These are phyloP conservation scores for Marchantia polymorpha DNA, from an alignment of 225 moss, liverwort and hornwort species.

Conservation along the genomic window DNA sequence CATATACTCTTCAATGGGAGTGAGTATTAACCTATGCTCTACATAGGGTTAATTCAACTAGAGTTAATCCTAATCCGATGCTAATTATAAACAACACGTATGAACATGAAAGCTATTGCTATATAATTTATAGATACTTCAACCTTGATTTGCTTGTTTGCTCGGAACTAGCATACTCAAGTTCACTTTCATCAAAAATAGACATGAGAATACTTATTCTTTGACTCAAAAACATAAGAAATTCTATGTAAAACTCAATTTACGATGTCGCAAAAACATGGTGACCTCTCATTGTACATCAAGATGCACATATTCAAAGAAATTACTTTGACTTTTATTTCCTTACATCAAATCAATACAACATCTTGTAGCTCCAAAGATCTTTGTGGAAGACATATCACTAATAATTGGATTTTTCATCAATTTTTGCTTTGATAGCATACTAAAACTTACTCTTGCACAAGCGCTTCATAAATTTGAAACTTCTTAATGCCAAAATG, in stretches of 20 bases:
- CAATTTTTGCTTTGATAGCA: conserved; percentile 23
- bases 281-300: not conserved
- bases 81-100: too few relatives aligned
- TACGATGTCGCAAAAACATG: conserved; percentile 1
- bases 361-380: conserved; percentile 31
- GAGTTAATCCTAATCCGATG: too few relatives aligned
- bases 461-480: conserved; percentile 16
- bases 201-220: conserved; percentile 13
- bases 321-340: conserved; percentile 32
- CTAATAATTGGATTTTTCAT: conserved; percentile 15
- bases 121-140: too few relatives aligned
- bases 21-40: too few relatives aligned
- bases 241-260: conserved; percentile 10
- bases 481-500: conserved; percentile 22
- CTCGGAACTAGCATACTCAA: too few relatives aligned
- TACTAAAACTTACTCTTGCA: conserved; percentile 12
- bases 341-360: conserved; percentile 42
- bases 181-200: conserved; percentile 11
- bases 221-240: not conserved
- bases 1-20: too few relatives aligned
- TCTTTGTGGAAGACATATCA: conserved; percentile 26
- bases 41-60: too few relatives aligned
- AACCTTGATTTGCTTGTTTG: too few relatives aligned
- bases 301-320: conserved; percentile 23
- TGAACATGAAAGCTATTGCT: too few relatives aligned